phyloP scores from a whole-genome alignment of 1,284 basidiomycete genomes.

The Melampsora americana region DNA sequence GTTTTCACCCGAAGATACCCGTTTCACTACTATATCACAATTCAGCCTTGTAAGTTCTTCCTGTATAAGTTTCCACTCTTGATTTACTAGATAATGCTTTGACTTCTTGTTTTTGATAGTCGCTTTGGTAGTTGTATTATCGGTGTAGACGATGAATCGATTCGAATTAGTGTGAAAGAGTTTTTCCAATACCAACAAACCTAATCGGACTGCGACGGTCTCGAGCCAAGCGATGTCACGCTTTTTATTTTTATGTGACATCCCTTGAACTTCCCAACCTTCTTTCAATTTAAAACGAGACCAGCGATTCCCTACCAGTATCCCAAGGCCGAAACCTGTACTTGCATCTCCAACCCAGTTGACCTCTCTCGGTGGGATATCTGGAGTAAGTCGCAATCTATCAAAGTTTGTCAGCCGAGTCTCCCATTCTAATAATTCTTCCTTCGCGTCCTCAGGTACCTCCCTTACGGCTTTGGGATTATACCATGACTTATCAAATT shows the following conservation, averaged over 20 bases:
- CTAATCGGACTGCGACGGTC: too few relatives aligned
- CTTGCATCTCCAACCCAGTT: conserved; percentile 10
- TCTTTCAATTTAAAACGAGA: not conserved
- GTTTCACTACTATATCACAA: not conserved
- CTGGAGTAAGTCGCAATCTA: not conserved
- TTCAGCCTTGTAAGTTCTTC: not conserved
- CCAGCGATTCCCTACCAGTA: not conserved
- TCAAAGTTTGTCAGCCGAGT: not conserved
- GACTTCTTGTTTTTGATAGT: conserved; percentile 7
- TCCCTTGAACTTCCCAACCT: too few relatives aligned
- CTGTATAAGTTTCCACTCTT: conserved; percentile 1
- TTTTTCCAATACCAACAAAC: too few relatives aligned
- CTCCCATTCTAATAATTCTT: not conserved
- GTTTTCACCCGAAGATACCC: conserved; percentile 14
- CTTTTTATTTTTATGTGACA: too few relatives aligned
- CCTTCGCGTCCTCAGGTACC: not conserved
- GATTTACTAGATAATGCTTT: not conserved
- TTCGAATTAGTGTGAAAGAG: too few relatives aligned
- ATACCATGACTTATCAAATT: not conserved
- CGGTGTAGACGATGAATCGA: too few relatives aligned
- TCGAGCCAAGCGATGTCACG: too few relatives aligned
- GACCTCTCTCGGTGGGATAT: not conserved
- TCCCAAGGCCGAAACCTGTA: not conserved
- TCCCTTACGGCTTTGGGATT: not conserved
- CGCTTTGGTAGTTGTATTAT: too few relatives aligned